These are phyloP conservation scores for Ceratocystis alfenasii DNA, from an alignment of 2,329 filamentous ascomycete genomes.

Conservation along the genomic window DNA sequence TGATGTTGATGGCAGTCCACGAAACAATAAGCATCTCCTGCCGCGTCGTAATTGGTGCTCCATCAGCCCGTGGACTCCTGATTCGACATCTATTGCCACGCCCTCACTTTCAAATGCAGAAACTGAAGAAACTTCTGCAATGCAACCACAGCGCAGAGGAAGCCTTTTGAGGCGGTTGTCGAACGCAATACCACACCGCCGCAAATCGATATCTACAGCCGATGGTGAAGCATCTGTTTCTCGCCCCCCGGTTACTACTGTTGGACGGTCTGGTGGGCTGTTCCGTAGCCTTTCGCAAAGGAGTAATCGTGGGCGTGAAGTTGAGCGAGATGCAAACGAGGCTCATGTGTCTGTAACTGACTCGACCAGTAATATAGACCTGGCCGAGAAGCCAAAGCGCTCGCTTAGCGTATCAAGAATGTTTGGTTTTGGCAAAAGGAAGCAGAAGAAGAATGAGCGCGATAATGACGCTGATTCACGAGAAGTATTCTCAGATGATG, in stretches of 20 bases:
- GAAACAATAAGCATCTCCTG: slow-evolving; percentile 83
- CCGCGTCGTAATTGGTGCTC: slow-evolving; percentile 94
- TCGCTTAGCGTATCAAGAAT: slow-evolving; percentile 22
- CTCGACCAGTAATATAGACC: too few relatives aligned
- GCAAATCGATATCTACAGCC: slow-evolving; percentile 25
- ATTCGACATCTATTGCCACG: slow-evolving; percentile 58
- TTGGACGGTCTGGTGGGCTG: slow-evolving; percentile 24
- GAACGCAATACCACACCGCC: slow-evolving; percentile 25
- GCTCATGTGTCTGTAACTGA: neutral
- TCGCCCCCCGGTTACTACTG: slow-evolving; percentile 39
- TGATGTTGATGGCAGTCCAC: slow-evolving; percentile 75
- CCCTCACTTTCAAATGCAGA: slow-evolving; percentile 38
- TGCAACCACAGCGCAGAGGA: slow-evolving; percentile 30
- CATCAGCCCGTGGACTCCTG: slow-evolving; percentile 72
- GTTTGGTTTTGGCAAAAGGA: slow-evolving; percentile 24
- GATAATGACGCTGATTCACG: slow-evolving; percentile 25
- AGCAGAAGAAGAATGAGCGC: slow-evolving; percentile 30
- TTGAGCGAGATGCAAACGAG: neutral
- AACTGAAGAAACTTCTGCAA: slow-evolving; percentile 33
- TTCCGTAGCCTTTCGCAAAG: slow-evolving; percentile 33
- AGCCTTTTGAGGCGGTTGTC: slow-evolving; percentile 35
- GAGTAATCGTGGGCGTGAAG: slow-evolving; percentile 21
- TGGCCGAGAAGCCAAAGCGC: slow-evolving; percentile 19
- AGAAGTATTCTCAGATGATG: slow-evolving; percentile 14
- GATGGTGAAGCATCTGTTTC: slow-evolving; percentile 24